These are phyloP conservation scores for Postia placenta DNA, from an alignment of 768 basidiomycete species.

Conservation along the genomic window DNA sequence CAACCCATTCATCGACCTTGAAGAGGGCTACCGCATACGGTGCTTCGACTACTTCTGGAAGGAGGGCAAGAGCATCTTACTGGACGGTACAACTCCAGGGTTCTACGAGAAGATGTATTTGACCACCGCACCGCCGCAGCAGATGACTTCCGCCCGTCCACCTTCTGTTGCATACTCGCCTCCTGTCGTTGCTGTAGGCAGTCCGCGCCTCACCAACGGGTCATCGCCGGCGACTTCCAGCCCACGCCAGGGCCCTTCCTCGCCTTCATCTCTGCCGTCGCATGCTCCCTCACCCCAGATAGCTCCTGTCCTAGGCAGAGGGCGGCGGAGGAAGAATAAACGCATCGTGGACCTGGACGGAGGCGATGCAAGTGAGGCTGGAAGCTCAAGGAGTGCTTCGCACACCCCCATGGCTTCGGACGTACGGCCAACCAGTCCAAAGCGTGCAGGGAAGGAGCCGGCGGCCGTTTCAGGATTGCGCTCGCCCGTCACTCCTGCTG, in stretches of 20 bases:
- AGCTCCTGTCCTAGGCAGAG: slow-evolving; percentile 33
- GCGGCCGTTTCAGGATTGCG: slow-evolving; percentile 6
- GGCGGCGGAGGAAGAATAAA: slow-evolving; percentile 56
- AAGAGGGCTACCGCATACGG: slow-evolving; percentile 63
- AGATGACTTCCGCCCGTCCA: slow-evolving; percentile 45
- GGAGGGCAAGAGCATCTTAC: slow-evolving; percentile 70
- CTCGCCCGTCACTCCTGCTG: neutral
- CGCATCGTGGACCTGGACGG: slow-evolving; percentile 76
- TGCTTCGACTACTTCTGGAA: slow-evolving; percentile 83
- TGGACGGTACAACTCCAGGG: slow-evolving; percentile 70
- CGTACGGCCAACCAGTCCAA: slow-evolving; percentile 12
- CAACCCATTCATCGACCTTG: slow-evolving; percentile 72
- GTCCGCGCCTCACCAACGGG: slow-evolving; percentile 12
- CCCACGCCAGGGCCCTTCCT: slow-evolving; percentile 15
- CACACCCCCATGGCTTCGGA: slow-evolving; percentile 11
- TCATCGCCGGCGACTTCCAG: slow-evolving; percentile 6
- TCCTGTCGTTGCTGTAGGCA: slow-evolving; percentile 53
- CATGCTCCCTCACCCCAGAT: slow-evolving; percentile 42
- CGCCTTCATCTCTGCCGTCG: slow-evolving; percentile 32
- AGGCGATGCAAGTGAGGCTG: slow-evolving; percentile 33
- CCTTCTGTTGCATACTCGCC: slow-evolving; percentile 50
- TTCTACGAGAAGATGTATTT: slow-evolving; percentile 67
- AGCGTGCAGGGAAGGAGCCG: slow-evolving; percentile 4
- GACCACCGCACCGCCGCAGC: slow-evolving; percentile 40
- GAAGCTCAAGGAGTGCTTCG: slow-evolving; percentile 16